Evolutionary conservation across 306 rosid genomes (phyloP), one percentile per base, ranked within the genome.

Genomic region (Cotoneaster glaucophyllus): DNA sequence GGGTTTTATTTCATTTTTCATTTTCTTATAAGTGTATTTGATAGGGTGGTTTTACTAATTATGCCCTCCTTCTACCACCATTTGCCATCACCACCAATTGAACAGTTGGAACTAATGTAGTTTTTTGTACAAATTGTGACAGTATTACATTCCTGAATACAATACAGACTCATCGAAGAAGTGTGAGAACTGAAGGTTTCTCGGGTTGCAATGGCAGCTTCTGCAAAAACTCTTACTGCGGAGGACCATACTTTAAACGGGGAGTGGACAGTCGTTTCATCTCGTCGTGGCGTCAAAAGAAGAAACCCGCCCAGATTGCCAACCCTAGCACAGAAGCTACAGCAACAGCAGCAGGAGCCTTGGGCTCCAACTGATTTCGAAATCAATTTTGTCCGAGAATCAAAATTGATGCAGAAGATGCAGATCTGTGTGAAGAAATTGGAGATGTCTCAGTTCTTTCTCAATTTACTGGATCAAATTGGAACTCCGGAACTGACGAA

Each of bases 191-290:
- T 28, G 72, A 39, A 66, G 31, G 10, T 22, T 9, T 39, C 56
- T 59, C 19, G 26, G n/a, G 22, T 53, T 29, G 74, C 83, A 76
- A 91, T 91, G 98, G 86, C 81, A 48, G 87, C 90, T 29, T 89
- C 93, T 22, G 84, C 87, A 57, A 81, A 88, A 79, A 68, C 87
- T 78, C 81, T 63, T 6, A 4, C 86, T 4, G 56, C 64, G 67
- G 72, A 68, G 11, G 67, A 71, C 29, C 56, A 25, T 29, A 52
- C 85, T 22, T 52, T 74, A 26, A 79, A 64, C 78, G 92, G 77
- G 77, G 94, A 77, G 8, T 93, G 98, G 98, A 93, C 87, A 1
- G 78, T 91, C 70, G 94, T 93, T 70, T 65, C 85, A 66, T 89
- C 93, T 31, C 94, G 91, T 67, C 91, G 89, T 25, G 79, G 89